Conservation (phyloP, 371 early-diverging fungal genomes). For the Haplosporangium sp. region DNA sequence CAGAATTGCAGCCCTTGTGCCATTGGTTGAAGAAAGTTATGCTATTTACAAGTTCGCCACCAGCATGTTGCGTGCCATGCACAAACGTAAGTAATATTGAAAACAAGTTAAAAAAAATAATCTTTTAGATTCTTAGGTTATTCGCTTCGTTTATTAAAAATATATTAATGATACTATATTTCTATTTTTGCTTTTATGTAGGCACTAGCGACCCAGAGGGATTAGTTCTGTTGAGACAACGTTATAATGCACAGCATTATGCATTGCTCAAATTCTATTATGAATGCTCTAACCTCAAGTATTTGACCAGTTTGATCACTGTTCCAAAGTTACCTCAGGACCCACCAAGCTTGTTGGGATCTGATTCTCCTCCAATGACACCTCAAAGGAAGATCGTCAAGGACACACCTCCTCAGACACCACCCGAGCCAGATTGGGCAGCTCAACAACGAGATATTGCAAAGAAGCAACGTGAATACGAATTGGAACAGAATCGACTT, state of each 20-base stretch:
- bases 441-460: conserved; percentile 66
- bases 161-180: neutral
- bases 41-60: conserved; percentile 96
- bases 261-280: conserved; percentile 90
- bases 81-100: conserved; percentile 75
- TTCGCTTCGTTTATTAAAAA: neutral
- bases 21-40: conserved; percentile 95
- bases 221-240: conserved; percentile 86
- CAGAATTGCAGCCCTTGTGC: conserved; percentile 94
- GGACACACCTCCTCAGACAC: conserved; percentile 58
- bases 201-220: conserved; percentile 85
- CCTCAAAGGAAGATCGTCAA: conserved; percentile 41
- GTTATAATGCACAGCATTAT: conserved; percentile 89
- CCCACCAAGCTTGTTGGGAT: conserved; percentile 77
- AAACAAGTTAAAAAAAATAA: neutral
- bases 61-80: conserved; percentile 96
- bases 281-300: conserved; percentile 90
- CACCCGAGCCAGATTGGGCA: conserved; percentile 68
- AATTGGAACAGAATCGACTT: conserved; percentile 75
- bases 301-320: conserved; percentile 91
- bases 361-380: conserved; percentile 50
- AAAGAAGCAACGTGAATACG: conserved; percentile 79
- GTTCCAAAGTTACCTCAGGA: conserved; percentile 90
- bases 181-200: conserved; percentile 13
- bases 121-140: neutral